Conservation (phyloP, 768 basidiomycete species). For the Strobilomyces dryophilus region DNA sequence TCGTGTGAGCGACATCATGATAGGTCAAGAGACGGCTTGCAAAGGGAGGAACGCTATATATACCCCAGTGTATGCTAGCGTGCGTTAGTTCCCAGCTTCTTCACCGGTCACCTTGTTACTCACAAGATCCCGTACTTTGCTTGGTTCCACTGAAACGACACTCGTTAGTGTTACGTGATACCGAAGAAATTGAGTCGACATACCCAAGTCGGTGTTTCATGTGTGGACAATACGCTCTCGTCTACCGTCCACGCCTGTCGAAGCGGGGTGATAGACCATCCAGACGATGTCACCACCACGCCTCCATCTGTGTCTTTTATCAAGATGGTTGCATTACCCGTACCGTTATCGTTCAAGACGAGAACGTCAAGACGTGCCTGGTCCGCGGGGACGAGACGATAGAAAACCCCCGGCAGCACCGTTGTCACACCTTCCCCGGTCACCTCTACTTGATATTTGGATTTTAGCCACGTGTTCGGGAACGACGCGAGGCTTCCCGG, state of each 20-base stretch:
- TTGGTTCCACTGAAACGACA: constrained; percentile 38
- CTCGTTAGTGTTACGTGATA: not conserved
- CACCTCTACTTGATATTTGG: constrained; percentile 34
- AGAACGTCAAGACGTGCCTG: constrained; percentile 48
- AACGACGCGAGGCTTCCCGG: constrained; percentile 30
- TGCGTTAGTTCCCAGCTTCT: not conserved
- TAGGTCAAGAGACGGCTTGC: constrained; percentile 10
- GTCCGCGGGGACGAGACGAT: constrained; percentile 48
- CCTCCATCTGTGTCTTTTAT: constrained; percentile 35
- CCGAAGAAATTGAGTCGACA: constrained; percentile 4
- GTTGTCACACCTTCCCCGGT: constrained; percentile 40
- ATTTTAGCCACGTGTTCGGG: constrained; percentile 29
- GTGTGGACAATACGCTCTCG: constrained; percentile 34
- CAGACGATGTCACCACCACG: constrained; percentile 32
- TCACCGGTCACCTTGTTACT: constrained; percentile 12
- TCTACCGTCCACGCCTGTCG: constrained; percentile 39
- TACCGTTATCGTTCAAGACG: constrained; percentile 25
- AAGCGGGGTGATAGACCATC: constrained; percentile 38
- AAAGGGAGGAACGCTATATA: constrained; percentile 46
- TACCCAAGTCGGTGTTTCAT: constrained; percentile 56
- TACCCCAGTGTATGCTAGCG: constrained; percentile 46
- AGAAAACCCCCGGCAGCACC: constrained; percentile 36
- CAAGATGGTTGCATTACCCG: constrained; percentile 27
- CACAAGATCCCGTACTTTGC: constrained; percentile 58
- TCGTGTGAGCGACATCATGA: not conserved